Conservation (phyloP, 306 rosid genomes). For the Luffa aegyptiaca region DNA sequence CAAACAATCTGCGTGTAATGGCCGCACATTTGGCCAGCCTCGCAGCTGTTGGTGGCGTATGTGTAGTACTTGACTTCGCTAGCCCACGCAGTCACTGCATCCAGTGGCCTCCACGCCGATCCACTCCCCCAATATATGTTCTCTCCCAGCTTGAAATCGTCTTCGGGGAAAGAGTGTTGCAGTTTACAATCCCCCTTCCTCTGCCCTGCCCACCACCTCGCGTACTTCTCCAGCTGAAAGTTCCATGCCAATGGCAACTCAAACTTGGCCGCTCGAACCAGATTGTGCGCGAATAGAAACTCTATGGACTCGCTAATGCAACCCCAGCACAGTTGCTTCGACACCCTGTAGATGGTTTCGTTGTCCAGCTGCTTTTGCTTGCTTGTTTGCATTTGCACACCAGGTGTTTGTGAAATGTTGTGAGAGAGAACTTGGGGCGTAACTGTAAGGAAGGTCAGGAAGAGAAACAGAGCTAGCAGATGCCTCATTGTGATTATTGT, state of each 20-base stretch:
- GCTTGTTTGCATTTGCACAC: conserved; percentile 6
- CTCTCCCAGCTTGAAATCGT: conserved; percentile 66
- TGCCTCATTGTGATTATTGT: conserved; percentile 22
- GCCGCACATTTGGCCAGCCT: conserved; percentile 65
- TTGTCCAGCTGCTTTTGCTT: conserved; percentile 24
- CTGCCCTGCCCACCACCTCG: conserved; percentile 69
- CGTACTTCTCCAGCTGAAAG: conserved; percentile 55
- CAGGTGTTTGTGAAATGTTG: conserved; percentile 1
- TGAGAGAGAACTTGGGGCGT: neutral
- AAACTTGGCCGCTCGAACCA: conserved; percentile 57
- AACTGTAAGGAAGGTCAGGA: conserved; percentile 12
- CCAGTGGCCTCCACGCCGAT: conserved; percentile 47
- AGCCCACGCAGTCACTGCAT: conserved; percentile 66
- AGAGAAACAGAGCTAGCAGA: conserved; percentile 13
- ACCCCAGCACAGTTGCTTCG: conserved; percentile 76
- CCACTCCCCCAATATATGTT: conserved; percentile 86
- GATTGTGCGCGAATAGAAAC: conserved; percentile 57
- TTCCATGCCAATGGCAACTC: conserved; percentile 62
- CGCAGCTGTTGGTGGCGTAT: conserved; percentile 44
- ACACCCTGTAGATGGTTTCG: conserved; percentile 44
- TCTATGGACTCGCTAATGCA: conserved; percentile 66
- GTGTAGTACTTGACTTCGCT: conserved; percentile 59
- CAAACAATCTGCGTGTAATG: conserved; percentile 88
- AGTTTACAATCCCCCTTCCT: conserved; percentile 57
- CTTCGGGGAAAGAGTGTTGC: conserved; percentile 72